phyloP scores from a whole-genome alignment of 192 early-diverging fungal species.

The Helicostylum pulchrum region DNA sequence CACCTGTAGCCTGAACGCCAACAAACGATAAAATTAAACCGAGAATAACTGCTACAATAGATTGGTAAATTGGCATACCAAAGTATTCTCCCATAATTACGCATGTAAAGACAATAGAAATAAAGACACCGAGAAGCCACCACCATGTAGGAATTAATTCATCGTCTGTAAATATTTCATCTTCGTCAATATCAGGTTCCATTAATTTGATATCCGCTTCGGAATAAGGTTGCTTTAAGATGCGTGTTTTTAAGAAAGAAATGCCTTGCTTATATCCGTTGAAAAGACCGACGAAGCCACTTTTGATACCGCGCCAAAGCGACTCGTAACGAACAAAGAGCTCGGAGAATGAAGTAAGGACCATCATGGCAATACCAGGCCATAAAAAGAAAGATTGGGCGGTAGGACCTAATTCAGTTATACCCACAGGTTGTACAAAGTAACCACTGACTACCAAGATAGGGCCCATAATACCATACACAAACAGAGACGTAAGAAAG shows the following conservation, averaged over 20 bases:
- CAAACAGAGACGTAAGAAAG: conserved; percentile 49
- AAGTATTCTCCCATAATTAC: conserved; percentile 57
- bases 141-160: conserved; percentile 54
- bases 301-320: conserved; percentile 46
- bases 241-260: conserved; percentile 12
- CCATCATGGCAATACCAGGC: conserved; percentile 69
- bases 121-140: conserved; percentile 53
- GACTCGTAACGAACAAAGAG: conserved; percentile 45
- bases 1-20: conserved; percentile 59
- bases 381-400: conserved; percentile 66
- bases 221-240: conserved; percentile 1
- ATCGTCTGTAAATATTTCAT: conserved; percentile 42
- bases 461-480: conserved; percentile 62
- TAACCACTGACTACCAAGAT: conserved; percentile 42
- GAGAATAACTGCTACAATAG: conserved; percentile 58
- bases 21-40: conserved; percentile 66
- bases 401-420: conserved; percentile 36
- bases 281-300: conserved; percentile 15
- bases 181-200: conserved; percentile 23
- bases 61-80: conserved; percentile 54
- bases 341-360: conserved; percentile 61
- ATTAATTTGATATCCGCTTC: conserved; percentile 7
- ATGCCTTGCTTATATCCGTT: neutral
- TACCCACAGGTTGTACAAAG: conserved; percentile 31
- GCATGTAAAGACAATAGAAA: conserved; percentile 52